phyloP scores from a whole-genome alignment of 2,329 filamentous ascomycete genomes.

The Talaromyces sp. region DNA sequence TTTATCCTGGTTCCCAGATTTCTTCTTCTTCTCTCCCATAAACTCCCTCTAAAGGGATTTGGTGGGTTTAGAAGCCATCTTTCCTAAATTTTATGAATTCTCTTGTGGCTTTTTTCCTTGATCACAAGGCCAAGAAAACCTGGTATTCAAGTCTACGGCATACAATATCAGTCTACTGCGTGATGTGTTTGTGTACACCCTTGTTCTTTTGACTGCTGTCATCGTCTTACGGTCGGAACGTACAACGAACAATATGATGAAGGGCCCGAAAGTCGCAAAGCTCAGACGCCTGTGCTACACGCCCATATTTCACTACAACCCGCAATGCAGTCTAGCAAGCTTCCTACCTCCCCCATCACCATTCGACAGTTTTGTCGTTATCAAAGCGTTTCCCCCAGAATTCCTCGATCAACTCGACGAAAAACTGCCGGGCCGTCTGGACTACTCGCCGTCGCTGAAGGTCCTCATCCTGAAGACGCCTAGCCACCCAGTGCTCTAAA shows the following conservation, averaged over 20 bases:
- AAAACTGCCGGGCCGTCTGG: too few species aligned
- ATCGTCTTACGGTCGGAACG: too few species aligned
- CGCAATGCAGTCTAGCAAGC: not conserved
- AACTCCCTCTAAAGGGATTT: not conserved
- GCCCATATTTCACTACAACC: not conserved
- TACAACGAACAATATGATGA: too few species aligned
- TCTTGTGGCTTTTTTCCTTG: not conserved
- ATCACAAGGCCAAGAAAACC: not conserved
- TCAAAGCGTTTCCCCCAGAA: not conserved
- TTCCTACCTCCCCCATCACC: not conserved
- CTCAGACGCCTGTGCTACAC: too few species aligned
- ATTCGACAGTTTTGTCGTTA: too few species aligned
- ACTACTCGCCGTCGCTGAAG: not conserved
- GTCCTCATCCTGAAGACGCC: not conserved
- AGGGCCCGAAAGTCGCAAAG: too few species aligned
- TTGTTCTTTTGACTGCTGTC: too few species aligned
- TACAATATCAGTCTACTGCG: not conserved
- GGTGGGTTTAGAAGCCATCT: not conserved
- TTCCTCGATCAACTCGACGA: slow-evolving; percentile 1
- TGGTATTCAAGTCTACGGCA: not conserved
- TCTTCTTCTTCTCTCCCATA: not conserved
- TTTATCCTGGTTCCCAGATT: not conserved
- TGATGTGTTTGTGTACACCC: not conserved
- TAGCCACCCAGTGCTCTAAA: too few species aligned
- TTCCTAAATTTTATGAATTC: not conserved